These are phyloP conservation scores for Cladosporium sp. DNA, from an alignment of 2,329 filamentous ascomycete genomes.

Conservation along the genomic window DNA sequence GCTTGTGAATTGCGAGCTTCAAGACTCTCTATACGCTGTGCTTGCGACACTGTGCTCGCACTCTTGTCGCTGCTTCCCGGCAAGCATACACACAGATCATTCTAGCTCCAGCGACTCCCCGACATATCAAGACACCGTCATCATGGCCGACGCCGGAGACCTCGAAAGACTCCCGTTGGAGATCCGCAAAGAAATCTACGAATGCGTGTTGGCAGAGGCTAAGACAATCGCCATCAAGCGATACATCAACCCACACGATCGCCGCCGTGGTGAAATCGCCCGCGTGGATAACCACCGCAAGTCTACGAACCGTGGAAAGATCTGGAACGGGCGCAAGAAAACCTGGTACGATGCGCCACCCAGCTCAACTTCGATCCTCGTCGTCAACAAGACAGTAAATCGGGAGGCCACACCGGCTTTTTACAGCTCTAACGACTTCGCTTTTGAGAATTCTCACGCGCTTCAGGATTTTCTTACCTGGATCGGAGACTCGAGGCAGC, in stretches of 20 bases:
- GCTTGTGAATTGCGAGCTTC: too few relatives aligned
- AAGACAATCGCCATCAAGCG: background rate
- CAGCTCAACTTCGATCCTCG: background rate
- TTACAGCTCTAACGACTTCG: too few relatives aligned
- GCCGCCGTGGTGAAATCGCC: too few relatives aligned
- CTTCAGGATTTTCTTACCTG: background rate
- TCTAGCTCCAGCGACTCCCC: too few relatives aligned
- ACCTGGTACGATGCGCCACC: conserved; percentile 2
- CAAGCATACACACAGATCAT: too few relatives aligned
- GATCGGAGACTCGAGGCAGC: background rate
- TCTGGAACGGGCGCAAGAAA: background rate
- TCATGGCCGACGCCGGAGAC: background rate
- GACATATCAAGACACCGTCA: too few relatives aligned
- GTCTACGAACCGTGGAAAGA: background rate
- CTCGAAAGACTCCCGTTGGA: background rate
- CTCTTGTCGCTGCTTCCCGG: too few relatives aligned
- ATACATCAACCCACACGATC: too few relatives aligned
- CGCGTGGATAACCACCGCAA: background rate
- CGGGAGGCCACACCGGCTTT: too few relatives aligned
- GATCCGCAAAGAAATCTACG: background rate
- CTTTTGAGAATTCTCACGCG: too few relatives aligned
- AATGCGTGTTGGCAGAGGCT: background rate
- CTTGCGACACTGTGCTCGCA: too few relatives aligned
- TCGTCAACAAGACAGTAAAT: background rate
- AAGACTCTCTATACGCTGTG: too few relatives aligned